These are phyloP conservation scores for Cyberlindnera amylophila DNA, from an alignment of 805 yeast species.

Conservation along the genomic window DNA sequence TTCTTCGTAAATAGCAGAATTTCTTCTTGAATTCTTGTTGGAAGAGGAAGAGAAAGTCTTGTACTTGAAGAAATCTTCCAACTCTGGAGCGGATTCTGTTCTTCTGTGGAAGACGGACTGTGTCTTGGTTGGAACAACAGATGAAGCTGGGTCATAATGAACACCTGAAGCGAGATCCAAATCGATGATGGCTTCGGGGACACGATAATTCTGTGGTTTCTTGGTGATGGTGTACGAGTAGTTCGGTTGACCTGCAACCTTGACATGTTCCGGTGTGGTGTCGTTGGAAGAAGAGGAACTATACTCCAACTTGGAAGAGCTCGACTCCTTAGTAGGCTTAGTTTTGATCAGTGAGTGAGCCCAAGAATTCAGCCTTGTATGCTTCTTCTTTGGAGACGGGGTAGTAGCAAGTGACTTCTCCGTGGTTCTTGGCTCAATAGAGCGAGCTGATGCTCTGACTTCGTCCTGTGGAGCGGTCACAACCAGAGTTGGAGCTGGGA, in stretches of 20 bases:
- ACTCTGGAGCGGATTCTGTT: slow-evolving; percentile 55
- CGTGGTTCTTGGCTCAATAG: slow-evolving; percentile 1
- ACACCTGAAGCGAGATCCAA: slow-evolving; percentile 48
- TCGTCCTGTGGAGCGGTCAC: slow-evolving; percentile 15
- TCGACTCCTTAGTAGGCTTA: slow-evolving; percentile 5
- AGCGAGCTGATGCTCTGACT: slow-evolving; percentile 1
- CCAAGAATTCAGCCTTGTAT: slow-evolving; percentile 37
- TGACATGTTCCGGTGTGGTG: slow-evolving; percentile 25
- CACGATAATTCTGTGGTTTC: slow-evolving; percentile 27
- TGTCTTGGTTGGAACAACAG: slow-evolving; percentile 25
- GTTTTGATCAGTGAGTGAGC: slow-evolving; percentile 30
- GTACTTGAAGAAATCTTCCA: slow-evolving; percentile 32
- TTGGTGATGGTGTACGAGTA: slow-evolving; percentile 9
- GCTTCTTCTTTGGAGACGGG: slow-evolving; percentile 27
- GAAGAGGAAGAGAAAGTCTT: slow-evolving; percentile 12
- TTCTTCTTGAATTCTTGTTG: slow-evolving; percentile 18
- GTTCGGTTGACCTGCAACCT: slow-evolving; percentile 7
- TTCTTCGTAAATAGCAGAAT: slow-evolving; percentile 32
- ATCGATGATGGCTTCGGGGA: slow-evolving; percentile 55
- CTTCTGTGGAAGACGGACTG: slow-evolving; percentile 40
- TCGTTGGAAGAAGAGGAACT: slow-evolving; percentile 22
- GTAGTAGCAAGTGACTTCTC: slow-evolving; percentile 12
- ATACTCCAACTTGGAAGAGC: slow-evolving; percentile 5
- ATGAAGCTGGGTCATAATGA: slow-evolving; percentile 27
- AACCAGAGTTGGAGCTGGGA: slow-evolving; percentile 11